Evolutionary conservation across 495 filamentous ascomycete species (phyloP), one percentile per base, ranked within the genome.

Genomic region (Cetradonia linearis): DNA sequence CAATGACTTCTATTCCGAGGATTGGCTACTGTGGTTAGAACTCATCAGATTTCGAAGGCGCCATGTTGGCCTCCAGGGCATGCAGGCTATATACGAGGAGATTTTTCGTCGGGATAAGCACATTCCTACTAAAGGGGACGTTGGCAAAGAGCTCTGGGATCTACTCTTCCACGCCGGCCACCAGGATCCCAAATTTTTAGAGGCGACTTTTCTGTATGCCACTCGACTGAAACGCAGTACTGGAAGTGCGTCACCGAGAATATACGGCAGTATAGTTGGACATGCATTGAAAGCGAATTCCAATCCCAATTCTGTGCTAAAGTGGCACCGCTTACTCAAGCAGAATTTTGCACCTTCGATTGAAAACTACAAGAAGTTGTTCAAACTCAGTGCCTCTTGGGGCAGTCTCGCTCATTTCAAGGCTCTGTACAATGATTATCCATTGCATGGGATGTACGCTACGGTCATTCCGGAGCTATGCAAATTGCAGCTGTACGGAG

Each of bases 11-110:
- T 30, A 58, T 16, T 31, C 34, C 27, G 27, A 73, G 25, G 78
- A 91, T 65, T 76, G 83, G 57, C 67, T 72, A 16, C 72, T 89
- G 13, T 91, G 87, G 87, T 73, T 78, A 18, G 79, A 82, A 60
- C 71, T 89, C 28, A 71, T 91, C 23, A 74, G 78, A 36, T 84
- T 81, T 63, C 75, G 81, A 38, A 76, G 80, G 62, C 78, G 85
- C 14, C 72, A 78, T 47, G 75, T 87, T 70, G 85, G 85, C 2
- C 66, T 76, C 28, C 62, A 71, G 20, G 87, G 87, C 0, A 78
- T 83, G 3, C 36, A 73, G 18, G 73, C 74, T 40, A 84, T 90
- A 40, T 93, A 84, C 82, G 70, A 77, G 55, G 81, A 78, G 4
- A 70, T 91, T 60, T 76, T 76, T 27, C 63, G 69, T 13, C 73